Evolutionary conservation across 1,284 basidiomycete species (phyloP), one percentile per base, ranked within the genome.

Genomic region (Ganoderma boninense): DNA sequence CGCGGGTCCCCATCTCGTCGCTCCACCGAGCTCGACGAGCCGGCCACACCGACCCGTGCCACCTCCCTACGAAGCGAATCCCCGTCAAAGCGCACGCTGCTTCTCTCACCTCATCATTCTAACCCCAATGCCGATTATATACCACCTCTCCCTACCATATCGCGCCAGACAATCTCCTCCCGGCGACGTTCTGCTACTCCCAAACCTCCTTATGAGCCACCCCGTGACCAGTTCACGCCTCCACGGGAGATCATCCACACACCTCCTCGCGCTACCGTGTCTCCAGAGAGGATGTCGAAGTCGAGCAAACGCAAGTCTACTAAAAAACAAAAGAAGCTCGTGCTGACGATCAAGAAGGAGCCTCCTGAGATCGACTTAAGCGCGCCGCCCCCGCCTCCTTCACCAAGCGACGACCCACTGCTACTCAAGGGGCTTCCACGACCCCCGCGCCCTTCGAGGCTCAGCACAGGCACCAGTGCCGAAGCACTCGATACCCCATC

Each of bases 351-450:
- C 74, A 92, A 92, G 83, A 86, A 82, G 70, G 90, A 93, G 73
- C 84, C 86, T 7, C 90, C 91, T 0, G 86, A 88, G n/a, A 83
- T 92, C 71, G 87, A 92, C 75, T 79, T 91, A 38, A 84, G 79
- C 62, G 82, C 78, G 14, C 88, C 89, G 2, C 84, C 88, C 70
- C 89, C 91, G 4, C 92, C 92, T 1, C 84, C 91, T 0, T 92
- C 91, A 66, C 92, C 92, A 0, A 87, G 87, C 1, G 92, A 94
- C 60, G 92, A 94, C 74, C 92, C 92, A 0, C 78, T 94, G 0
- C 80, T 94, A 4, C 83, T 94, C 35, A 85, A 85, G 57, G 89
- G 86, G 6, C 81, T 82, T 29, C 72, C 52, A 13, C 56, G 68
- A 14, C 63, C 57, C 35, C 61, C 64, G 3, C 29, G 57, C 1